Conservation (phyloP, 148 eudicot species). For the Dianthus caryophyllus region DNA sequence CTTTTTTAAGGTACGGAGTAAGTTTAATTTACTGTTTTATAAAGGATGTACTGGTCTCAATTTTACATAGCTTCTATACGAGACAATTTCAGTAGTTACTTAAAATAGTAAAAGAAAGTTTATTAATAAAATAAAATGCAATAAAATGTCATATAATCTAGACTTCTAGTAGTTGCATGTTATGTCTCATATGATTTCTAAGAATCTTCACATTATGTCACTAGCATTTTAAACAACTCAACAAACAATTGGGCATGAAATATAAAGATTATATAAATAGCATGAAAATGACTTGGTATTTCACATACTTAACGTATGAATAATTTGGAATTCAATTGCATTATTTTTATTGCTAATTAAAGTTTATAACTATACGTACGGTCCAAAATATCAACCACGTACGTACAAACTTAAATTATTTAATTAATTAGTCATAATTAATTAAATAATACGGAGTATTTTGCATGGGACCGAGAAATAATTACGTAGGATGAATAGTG, state of each 20-base stretch:
- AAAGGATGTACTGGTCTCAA: too few relatives aligned
- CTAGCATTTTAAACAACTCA: not conserved
- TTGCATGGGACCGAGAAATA: slow-evolving; percentile 3
- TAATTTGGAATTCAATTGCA: not conserved
- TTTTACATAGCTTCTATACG: too few relatives aligned
- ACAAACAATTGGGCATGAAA: not conserved
- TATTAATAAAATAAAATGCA: not conserved
- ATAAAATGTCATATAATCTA: not conserved
- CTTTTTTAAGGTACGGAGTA: too few relatives aligned
- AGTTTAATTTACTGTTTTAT: too few relatives aligned
- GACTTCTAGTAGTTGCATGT: not conserved
- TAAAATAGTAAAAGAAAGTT: too few relatives aligned
- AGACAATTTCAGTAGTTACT: too few relatives aligned
- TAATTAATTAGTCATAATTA: not conserved
- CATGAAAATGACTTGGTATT: not conserved
- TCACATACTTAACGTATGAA: not conserved
- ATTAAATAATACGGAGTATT: slow-evolving; percentile 11
- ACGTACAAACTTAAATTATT: not conserved
- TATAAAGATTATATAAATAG: not conserved
- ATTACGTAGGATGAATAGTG: slow-evolving; percentile 10
- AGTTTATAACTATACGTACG: not conserved
- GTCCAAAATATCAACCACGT: not conserved
- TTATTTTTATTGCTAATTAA: not conserved
- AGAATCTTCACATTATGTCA: slow-evolving; percentile 7
- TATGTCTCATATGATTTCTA: not conserved